Base-by-base conservation (phyloP, 169 alveolate genomes). In the Babesia sp. region DNA sequence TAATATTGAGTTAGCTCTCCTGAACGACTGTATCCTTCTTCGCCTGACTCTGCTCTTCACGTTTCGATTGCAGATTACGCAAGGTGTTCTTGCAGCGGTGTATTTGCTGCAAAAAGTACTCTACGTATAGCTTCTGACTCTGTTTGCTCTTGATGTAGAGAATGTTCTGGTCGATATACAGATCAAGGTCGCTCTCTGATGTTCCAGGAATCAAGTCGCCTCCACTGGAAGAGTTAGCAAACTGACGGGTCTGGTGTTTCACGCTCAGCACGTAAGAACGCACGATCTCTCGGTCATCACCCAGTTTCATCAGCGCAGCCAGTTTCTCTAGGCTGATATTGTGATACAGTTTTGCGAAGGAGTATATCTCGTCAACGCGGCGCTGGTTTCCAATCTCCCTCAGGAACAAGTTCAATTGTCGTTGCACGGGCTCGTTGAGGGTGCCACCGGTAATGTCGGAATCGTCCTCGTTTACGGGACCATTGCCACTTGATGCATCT, bases 261-360 rank as follows among this genome's bases (percentile, higher is more conserved):
- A 87, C 94, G 58, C 92, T 64, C 67, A 90, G 81, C 36, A 90
- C 81, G 39, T 87, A 79, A 16, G 93, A 83, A 26, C 89, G 77
- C n/a, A 87, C 91, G 20, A 66, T 46, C 54, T 90, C 91, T 9
- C 46, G 71, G 66, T 90, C 85, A 39, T 66, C 87, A 6, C 75
- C 85, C 12, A 37, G 60, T 66, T 84, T 84, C 91, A 89, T 85
- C 41, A 89, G 73, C 29, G 76, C 70, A 0, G 83, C 87, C 84
- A 89, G 53, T 60, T 87, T 87, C 36, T 76, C 81, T 16, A 90
- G 73, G 68, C 83, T 86, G 37, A 90, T 84, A 63, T 90, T 90
- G 63, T 90, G 90, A 77, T 90, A 90, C 57, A 90, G 78, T 60
- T 90, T 90, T n/a, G 93, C 91, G 76, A 78, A 87, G 42, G 94